Conservation (phyloP, 2,329 filamentous ascomycete genomes). For the Trichophyton equinum region DNA sequence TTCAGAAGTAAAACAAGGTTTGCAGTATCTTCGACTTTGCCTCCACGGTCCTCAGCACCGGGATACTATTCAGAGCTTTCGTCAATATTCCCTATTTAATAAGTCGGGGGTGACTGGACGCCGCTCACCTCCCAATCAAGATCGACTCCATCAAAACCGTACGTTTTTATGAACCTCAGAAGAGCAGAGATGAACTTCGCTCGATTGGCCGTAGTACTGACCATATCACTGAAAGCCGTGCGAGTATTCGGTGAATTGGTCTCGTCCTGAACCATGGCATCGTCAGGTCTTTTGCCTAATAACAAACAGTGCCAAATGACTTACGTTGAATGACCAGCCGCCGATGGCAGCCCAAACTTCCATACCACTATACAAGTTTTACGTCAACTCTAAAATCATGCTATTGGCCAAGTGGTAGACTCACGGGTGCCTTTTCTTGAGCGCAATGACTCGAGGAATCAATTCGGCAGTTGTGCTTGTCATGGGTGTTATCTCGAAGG, state of each 20-base stretch:
- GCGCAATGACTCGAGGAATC: conserved; percentile 15
- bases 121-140: conserved; percentile 7
- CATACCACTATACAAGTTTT: conserved; percentile 11
- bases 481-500: conserved; percentile 13
- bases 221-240: conserved; percentile 15
- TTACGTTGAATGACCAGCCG: conserved; percentile 24
- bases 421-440: conserved; percentile 22
- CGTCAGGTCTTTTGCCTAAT: neutral
- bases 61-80: neutral
- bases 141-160: conserved; percentile 10
- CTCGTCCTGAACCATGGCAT: neutral
- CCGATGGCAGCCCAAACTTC: conserved; percentile 29
- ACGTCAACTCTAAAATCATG: neutral
- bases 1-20: conserved; percentile 4
- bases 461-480: neutral
- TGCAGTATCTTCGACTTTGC: neutral
- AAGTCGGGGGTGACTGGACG: neutral
- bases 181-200: neutral
- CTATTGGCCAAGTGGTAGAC: neutral
- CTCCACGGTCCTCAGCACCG: conserved; percentile 7
- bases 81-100: neutral
- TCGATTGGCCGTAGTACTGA: conserved; percentile 1
- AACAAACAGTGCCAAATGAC: neutral
- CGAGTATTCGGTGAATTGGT: conserved; percentile 7
- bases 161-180: conserved; percentile 4